These are phyloP conservation scores for Crucihimalaya himalaica DNA, from an alignment of 345 rosid species.

Conservation along the genomic window DNA sequence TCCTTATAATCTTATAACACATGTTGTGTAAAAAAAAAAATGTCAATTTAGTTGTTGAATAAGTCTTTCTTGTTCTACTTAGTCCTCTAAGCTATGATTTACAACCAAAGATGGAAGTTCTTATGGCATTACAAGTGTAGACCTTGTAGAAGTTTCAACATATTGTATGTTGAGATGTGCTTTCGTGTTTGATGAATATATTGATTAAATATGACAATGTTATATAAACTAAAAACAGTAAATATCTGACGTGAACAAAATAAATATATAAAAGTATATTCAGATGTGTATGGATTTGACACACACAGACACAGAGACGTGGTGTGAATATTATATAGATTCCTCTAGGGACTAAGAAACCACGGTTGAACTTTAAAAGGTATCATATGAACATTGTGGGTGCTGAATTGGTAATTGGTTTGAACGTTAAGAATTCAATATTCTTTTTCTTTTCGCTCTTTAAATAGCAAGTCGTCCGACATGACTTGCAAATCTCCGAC, in stretches of 20 bases:
- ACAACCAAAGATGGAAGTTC: not conserved
- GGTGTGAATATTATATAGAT: constrained; percentile 8
- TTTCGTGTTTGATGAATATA: not conserved
- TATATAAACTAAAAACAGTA: not conserved
- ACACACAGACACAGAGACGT: not conserved
- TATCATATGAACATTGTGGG: not conserved
- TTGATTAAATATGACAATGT: not conserved
- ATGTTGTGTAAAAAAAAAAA: not conserved
- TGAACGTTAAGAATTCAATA: constrained; percentile 7
- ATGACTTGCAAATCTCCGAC: constrained; percentile 19
- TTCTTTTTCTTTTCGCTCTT: not conserved
- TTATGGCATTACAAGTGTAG: not conserved
- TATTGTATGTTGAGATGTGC: not conserved
- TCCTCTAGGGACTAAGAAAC: constrained; percentile 1
- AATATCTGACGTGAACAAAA: not conserved
- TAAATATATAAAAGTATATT: not conserved
- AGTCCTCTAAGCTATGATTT: not conserved
- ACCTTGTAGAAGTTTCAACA: not conserved
- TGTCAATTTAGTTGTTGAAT: not conserved
- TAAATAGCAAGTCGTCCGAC: constrained; percentile 22
- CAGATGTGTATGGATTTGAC: not conserved
- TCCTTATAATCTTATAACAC: not conserved
- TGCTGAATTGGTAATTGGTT: constrained; percentile 11
- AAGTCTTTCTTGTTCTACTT: not conserved
- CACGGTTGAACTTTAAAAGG: not conserved